Conservation (phyloP, 768 basidiomycete genomes). For the Boletus coccyginus region DNA sequence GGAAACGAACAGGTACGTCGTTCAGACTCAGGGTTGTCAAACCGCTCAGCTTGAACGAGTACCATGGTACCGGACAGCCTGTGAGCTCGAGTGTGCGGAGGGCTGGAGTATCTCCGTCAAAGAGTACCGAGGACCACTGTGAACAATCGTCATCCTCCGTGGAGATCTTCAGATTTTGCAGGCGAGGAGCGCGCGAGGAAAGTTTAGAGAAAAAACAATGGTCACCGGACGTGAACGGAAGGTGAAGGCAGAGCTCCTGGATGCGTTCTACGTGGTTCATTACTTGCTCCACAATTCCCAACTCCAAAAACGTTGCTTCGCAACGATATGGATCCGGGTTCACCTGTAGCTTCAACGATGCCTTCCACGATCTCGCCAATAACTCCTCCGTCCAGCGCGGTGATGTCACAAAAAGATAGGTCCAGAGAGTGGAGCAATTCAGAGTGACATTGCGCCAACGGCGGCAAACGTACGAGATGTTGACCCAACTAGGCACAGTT, state of each 20-base stretch:
- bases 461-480: no score
- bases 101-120: not conserved
- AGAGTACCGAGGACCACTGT: not conserved
- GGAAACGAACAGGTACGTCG: slow-evolving; percentile 15
- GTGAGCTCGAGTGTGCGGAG: not conserved
- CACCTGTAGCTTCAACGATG: slow-evolving; percentile 15
- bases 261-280: not conserved
- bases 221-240: not conserved
- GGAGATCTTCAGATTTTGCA: not conserved
- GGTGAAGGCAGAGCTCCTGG: not conserved
- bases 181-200: not conserved
- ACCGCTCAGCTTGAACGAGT: slow-evolving; percentile 2
- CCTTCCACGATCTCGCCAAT: slow-evolving; percentile 38
- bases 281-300: not conserved
- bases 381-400: no score
- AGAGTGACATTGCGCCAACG: no score
- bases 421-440: no score
- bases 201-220: not conserved
- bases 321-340: no score
- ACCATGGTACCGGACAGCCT: not conserved
- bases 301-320: no score
- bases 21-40: slow-evolving; percentile 37
- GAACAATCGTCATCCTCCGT: not conserved
- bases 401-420: no score
- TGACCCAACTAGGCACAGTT: no score